Conservation (phyloP, 1,284 basidiomycete species). For the Cryptococcus sp. region DNA sequence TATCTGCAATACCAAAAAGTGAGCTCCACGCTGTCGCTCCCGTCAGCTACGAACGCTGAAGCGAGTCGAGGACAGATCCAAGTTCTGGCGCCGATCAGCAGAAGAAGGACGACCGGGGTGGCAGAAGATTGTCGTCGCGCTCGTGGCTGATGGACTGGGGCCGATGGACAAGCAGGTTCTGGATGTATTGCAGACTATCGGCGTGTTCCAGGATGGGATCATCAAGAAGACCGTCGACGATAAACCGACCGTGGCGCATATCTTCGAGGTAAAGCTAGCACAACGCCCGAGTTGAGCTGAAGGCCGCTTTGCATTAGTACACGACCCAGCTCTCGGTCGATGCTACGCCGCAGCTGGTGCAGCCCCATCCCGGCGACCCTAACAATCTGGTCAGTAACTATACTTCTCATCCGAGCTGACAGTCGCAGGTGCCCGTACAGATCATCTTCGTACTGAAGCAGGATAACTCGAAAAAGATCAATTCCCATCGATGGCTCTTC, state of each 20-base stretch:
- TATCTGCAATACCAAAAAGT: slow-evolving; percentile 89
- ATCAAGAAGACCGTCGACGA: slow-evolving; percentile 91
- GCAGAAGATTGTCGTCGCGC: slow-evolving; percentile 89
- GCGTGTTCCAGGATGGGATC: slow-evolving; percentile 89
- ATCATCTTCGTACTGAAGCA: slow-evolving; percentile 94
- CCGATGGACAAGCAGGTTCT: slow-evolving; percentile 94
- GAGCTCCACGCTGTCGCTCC: slow-evolving; percentile 3
- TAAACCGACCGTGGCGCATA: slow-evolving; percentile 87
- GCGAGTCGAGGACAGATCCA: slow-evolving; percentile 58
- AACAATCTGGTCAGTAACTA: slow-evolving; percentile 68
- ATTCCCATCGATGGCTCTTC: slow-evolving; percentile 90
- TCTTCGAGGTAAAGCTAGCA: slow-evolving; percentile 94
- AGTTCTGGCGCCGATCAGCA: slow-evolving; percentile 82
- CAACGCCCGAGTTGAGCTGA: slow-evolving; percentile 14
- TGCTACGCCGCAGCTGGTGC: slow-evolving; percentile 80
- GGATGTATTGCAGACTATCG: slow-evolving; percentile 82
- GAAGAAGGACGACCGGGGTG: slow-evolving; percentile 87
- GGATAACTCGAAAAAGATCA: slow-evolving; percentile 98
- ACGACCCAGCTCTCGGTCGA: slow-evolving; percentile 91
- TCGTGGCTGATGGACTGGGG: slow-evolving; percentile 90
- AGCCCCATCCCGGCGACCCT: slow-evolving; percentile 82
- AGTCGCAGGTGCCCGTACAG: slow-evolving; percentile 73
- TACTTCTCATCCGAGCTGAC: neutral
- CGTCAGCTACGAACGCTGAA: neutral
- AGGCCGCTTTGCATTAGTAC: slow-evolving; percentile 61